These are phyloP conservation scores for Boletus bicolor DNA, from an alignment of 768 basidiomycete species.

Conservation along the genomic window DNA sequence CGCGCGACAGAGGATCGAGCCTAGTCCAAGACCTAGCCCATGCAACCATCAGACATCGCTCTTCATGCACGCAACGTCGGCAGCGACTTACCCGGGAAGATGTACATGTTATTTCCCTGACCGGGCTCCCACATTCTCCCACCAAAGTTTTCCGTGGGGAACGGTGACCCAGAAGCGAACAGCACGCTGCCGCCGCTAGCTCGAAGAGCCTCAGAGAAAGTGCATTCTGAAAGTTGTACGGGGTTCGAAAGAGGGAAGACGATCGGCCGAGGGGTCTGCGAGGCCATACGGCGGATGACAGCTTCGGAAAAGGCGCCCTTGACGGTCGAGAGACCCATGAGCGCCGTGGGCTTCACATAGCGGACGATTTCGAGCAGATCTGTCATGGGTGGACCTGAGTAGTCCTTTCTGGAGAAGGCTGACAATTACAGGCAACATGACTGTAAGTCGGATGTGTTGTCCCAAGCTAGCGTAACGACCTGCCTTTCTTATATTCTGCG, in stretches of 20 bases:
- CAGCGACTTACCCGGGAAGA: constrained; percentile 54
- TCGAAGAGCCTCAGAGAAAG: constrained; percentile 70
- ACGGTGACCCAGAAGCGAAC: constrained; percentile 88
- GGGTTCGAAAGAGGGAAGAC: constrained; percentile 94
- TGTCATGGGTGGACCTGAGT: constrained; percentile 70
- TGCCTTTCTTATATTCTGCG: constrained; percentile 83
- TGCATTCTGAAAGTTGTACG: constrained; percentile 74
- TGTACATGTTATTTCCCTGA: constrained; percentile 96
- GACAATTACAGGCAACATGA: neutral
- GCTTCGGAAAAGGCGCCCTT: constrained; percentile 74
- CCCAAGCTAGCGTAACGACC: constrained; percentile 17
- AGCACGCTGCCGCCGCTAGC: constrained; percentile 73
- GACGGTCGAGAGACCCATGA: constrained; percentile 88
- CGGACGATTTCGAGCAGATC: constrained; percentile 74
- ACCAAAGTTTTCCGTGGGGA: constrained; percentile 57
- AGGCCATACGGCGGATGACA: constrained; percentile 74
- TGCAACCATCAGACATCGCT: neutral
- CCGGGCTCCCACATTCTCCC: constrained; percentile 66
- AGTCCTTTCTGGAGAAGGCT: constrained; percentile 84
- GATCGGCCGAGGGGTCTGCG: constrained; percentile 78
- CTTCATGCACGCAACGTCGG: neutral
- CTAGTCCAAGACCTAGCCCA: constrained; percentile 52
- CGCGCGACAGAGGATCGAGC: constrained; percentile 67
- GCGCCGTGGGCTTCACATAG: constrained; percentile 82
- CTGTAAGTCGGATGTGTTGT: neutral